A percentile compares a stretch with the other conserved stretches of the same genome.
These are phyloP conservation scores for Asterochloris sp. DNA, from an alignment of 139 green algal genomes.

Conservation along the genomic window DNA sequence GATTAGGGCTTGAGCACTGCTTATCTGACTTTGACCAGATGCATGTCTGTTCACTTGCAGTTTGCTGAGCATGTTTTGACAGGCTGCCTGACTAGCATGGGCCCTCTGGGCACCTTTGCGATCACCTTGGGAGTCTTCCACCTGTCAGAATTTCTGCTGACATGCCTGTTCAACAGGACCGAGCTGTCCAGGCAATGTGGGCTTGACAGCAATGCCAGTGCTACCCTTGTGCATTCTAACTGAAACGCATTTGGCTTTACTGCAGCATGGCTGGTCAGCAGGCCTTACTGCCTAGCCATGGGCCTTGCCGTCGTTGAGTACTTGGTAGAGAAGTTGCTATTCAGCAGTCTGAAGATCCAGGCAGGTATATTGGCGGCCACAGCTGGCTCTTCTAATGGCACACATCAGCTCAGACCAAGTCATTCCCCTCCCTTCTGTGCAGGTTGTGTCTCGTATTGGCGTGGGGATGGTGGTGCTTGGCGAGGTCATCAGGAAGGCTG, in stretches of 20 bases:
- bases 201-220: conserved; percentile 6
- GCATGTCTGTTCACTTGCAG: too few relatives aligned
- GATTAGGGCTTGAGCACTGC: too few relatives aligned
- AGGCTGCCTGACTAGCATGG: not conserved
- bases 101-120: conserved; percentile 24
- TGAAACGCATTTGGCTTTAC: not conserved
- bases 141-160: conserved; percentile 59
- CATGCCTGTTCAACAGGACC: conserved; percentile 37
- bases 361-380: not conserved
- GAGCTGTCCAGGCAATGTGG: conserved; percentile 53
- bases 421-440: not conserved
- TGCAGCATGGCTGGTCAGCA: conserved; percentile 51
- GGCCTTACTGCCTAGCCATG: conserved; percentile 57
- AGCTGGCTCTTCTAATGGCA: not conserved
- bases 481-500: conserved; percentile 62
- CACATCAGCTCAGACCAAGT: not conserved
- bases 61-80: too few relatives aligned
- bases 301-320: conserved; percentile 37
- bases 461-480: conserved; percentile 45
- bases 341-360: conserved; percentile 20
- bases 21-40: too few relatives aligned
- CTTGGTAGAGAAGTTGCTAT: conserved; percentile 20
- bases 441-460: conserved; percentile 29
- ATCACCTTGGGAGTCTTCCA: conserved; percentile 57
- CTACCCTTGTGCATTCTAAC: not conserved